Conservation (phyloP, 148 eudicot species). For the Arctostaphylos glauca region DNA sequence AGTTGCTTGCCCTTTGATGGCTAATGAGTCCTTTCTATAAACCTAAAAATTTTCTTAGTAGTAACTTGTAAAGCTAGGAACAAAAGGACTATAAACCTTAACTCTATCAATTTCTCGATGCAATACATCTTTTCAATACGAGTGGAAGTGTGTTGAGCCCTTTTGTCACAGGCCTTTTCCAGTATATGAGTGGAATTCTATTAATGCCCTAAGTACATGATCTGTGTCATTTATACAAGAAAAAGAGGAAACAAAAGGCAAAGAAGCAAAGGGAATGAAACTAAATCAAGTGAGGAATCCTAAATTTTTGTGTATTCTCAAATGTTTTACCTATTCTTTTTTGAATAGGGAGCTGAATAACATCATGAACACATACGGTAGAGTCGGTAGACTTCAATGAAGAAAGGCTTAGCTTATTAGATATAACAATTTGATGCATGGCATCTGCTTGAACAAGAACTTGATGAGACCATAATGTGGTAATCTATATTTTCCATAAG, state of each 20-base stretch:
- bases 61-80: background rate
- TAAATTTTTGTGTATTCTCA: background rate
- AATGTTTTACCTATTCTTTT: background rate
- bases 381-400: background rate
- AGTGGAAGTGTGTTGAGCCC: background rate
- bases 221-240: background rate
- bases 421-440: background rate
- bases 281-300: background rate
- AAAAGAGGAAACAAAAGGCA: background rate
- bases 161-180: background rate
- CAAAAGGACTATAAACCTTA: background rate
- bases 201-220: background rate
- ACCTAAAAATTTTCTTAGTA: no score
- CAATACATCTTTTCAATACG: no score
- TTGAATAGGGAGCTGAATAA: background rate
- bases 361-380: background rate
- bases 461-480: background rate
- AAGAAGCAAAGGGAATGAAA: background rate
- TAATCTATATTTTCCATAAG: background rate
- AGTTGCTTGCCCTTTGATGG: background rate
- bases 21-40: background rate
- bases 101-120: no score
- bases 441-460: background rate
- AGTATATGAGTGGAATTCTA: background rate
- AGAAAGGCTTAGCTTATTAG: background rate